Base-by-base conservation (phyloP, 2,329 filamentous ascomycete species). In the Colletotrichum aenigma region DNA sequence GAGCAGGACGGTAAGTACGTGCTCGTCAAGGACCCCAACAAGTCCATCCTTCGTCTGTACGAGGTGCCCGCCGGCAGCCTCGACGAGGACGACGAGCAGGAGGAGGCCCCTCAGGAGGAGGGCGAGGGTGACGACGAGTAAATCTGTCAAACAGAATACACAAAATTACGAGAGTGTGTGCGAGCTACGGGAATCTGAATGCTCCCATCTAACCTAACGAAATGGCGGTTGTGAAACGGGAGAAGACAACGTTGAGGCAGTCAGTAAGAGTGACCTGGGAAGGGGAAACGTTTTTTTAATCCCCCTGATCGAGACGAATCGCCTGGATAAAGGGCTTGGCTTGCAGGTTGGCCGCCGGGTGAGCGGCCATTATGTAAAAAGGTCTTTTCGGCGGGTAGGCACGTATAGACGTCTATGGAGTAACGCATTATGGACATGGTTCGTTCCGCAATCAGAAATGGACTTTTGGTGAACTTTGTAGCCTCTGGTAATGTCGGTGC, bases 31-130 rank as follows among this genome's bases (percentile, higher is more conserved):
- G 97, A 99, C 86, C 97, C 97, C 75, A 99, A 99, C 91, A 98
- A 98, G 93, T 92, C 94, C 74, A 95, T 98, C 78, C 92, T 99
- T 79, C 93, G 97, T 78, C 88, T 99, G 82, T 99, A 99, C 88
- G 93, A 96, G 84, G 95, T 99, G 9, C 97, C 97, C 3, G 87
- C 91, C 67, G 92, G 93, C 81, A 97, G 95, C 77, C 96, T 98
- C 83, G 97, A 98, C 81, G 96, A 98, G 81, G 95, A 96, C 38
- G 94, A 91, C 6, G 95, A 97, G 68, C 94, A 94, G 76, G 89
- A 89, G 65, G 90, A 89, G 76, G 85, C 88, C 69, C 89, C 88
- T 67, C 89, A 88, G 56, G 89, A 91, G 79, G 79, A 91, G 79
- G 79, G 68, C 62, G 81, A 82, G 75, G 83, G 79, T 66, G 81